phyloP scores from a whole-genome alignment of 2,329 filamentous ascomycete genomes.

The Diaporthe ampelina region DNA sequence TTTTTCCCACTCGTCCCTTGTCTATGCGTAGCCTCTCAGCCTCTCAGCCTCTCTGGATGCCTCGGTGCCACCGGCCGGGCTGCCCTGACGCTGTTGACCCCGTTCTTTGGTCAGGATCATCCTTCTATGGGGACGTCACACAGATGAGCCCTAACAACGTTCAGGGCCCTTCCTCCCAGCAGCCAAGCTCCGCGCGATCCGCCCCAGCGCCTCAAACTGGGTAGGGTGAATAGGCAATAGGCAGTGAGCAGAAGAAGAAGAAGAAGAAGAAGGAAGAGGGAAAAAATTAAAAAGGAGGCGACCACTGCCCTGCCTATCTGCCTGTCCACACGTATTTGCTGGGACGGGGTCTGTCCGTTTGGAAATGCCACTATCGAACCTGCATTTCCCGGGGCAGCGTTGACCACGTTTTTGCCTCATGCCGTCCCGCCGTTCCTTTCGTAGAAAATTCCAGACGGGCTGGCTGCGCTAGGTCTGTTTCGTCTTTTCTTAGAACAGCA shows the following conservation, averaged over 20 bases:
- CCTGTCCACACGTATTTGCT: neutral
- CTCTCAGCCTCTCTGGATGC: conserved; percentile 20
- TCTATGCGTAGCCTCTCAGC: neutral
- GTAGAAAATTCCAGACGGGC: conserved; percentile 12
- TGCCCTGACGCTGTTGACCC: conserved; percentile 14
- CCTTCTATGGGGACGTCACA: conserved; percentile 15
- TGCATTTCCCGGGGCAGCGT: conserved; percentile 19
- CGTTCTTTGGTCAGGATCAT: conserved; percentile 29
- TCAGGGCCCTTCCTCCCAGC: conserved; percentile 5
- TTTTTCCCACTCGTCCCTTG: neutral
- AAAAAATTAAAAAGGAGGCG: conserved; percentile 2
- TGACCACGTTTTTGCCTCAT: conserved; percentile 32
- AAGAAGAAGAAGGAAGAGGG: neutral
- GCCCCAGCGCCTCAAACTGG: neutral
- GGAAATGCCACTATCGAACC: conserved; percentile 6
- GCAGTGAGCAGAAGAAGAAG: neutral
- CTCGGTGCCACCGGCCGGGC: conserved; percentile 27
- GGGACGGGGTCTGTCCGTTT: conserved; percentile 17
- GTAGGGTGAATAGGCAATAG: conserved; percentile 9
- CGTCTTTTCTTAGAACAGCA: conserved; percentile 33
- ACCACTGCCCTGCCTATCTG: neutral
- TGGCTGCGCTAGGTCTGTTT: conserved; percentile 25
- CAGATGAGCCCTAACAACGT: neutral
- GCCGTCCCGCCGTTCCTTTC: conserved; percentile 5
- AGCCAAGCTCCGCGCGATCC: conserved; percentile 16